Percentiles rank a stretch among this genome's conserved stretches.
These are phyloP conservation scores for Baudoinia panamericana DNA, from an alignment of 495 filamentous ascomycete species.

Conservation along the genomic window DNA sequence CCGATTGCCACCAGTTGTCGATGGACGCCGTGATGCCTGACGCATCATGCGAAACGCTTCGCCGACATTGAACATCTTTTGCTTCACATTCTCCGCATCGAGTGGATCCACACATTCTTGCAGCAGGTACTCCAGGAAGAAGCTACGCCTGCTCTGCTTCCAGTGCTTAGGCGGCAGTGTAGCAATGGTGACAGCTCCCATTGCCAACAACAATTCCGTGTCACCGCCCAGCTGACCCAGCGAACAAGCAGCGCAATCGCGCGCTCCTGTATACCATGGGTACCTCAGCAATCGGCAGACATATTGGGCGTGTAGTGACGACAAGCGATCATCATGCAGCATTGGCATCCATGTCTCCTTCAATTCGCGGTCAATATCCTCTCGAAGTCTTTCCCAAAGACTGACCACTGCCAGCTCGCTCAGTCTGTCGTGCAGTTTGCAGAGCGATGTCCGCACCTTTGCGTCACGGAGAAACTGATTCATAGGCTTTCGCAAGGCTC, in stretches of 20 bases:
- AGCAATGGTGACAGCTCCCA: neutral
- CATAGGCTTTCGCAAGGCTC: no score
- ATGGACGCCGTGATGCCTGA: no score
- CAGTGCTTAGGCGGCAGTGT: neutral
- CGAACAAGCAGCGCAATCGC: neutral
- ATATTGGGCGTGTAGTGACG: neutral
- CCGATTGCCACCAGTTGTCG: no score
- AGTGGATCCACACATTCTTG: neutral
- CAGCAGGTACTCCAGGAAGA: slow-evolving; percentile 1
- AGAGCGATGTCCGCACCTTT: neutral
- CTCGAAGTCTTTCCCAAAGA: neutral
- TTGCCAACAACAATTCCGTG: neutral
- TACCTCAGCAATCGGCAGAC: neutral
- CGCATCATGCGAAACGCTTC: neutral
- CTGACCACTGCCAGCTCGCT: slow-evolving; percentile 1
- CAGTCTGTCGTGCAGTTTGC: neutral
- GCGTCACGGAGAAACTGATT: no score
- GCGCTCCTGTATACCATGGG: neutral
- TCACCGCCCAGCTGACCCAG: neutral
- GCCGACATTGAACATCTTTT: slow-evolving; percentile 1
- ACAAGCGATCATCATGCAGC: neutral
- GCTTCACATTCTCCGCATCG: neutral
- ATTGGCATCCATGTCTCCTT: neutral
- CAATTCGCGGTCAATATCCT: neutral
- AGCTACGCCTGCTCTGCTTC: neutral